Base-by-base conservation (phyloP, 352 stramenopile genomes). In the Poterioochromonas sp. region DNA sequence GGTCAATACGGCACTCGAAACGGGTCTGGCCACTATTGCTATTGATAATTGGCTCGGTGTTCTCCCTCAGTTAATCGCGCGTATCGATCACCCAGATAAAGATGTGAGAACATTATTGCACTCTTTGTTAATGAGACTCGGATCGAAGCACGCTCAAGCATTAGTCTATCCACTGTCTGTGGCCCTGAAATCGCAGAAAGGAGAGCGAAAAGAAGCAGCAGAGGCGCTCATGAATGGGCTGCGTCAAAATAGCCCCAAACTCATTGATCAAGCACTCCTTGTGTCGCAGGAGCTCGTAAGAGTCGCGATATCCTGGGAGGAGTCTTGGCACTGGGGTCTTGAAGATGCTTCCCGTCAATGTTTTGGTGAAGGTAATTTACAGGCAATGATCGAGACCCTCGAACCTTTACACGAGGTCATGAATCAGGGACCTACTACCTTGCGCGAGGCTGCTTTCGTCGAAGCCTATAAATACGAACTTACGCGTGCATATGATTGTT, bases 31-130 rank as follows among this genome's bases (percentile, higher is more conserved):
- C n/a, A 89, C 86, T 0, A 93, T 98, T 47, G 92, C 88, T 68
- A 90, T 98, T 35, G 95, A 99, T 82, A 96, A 93, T 47, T 99
- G 96, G 95, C 84, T 99, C 20, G 96, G 95, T 77, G 95, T 99
- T 43, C 90, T 99, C 37, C 96, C 96, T n/a, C 83, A 76, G 83
- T 86, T 97, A 60, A 99, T 97, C 77, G 92, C 92, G 0, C 90
- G 92, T 20, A 85, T 91, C 54, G 79, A 90, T 78, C 85, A 85
- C 20, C 26, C 34, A 39, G 44, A 49, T 1, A 49, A 65, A 26
- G 70, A 70, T 0, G 73, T 81, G 26, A 68, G 83, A 34, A 77
- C 0, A 1, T 44, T 89, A 22, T 81, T 90, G n/a, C 79, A 86
- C 64, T 77, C 78, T 34, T 77, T 90, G 35, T 78, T 90, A 22